Percentiles rank a stretch among this genome's conserved stretches.
Evolutionary conservation across 1,139 yeast genomes (phyloP).

Genomic region (Candida sp.): DNA sequence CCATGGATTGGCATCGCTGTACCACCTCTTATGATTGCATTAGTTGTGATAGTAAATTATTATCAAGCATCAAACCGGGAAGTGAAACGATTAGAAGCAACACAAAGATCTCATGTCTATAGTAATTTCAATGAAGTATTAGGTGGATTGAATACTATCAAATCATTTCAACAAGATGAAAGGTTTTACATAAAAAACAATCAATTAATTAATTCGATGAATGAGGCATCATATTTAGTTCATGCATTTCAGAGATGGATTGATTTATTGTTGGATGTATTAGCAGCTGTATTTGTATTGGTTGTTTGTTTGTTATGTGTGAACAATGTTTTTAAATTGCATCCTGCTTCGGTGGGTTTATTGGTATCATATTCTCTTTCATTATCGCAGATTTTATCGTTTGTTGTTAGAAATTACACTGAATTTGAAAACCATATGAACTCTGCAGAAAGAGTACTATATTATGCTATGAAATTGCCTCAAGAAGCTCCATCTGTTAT

Average conservation of each 20-base stretch:
- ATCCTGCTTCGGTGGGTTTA: constrained; percentile 70
- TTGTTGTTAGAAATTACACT: constrained; percentile 55
- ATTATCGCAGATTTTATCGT: constrained; percentile 47
- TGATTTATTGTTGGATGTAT: constrained; percentile 57
- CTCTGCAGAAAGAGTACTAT: constrained; percentile 74
- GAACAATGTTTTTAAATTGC: constrained; percentile 56
- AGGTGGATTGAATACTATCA: constrained; percentile 71
- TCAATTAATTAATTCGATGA: constrained; percentile 57
- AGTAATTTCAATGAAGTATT: constrained; percentile 76
- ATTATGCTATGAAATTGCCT: constrained; percentile 54
- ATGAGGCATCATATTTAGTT: constrained; percentile 67
- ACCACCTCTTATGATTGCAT: constrained; percentile 35
- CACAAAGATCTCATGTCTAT: constrained; percentile 71
- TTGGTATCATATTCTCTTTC: constrained; percentile 59
- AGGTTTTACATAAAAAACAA: constrained; percentile 53
- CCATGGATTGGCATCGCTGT: constrained; percentile 65
- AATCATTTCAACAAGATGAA: constrained; percentile 52
- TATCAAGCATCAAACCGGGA: constrained; percentile 78
- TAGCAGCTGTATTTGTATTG: constrained; percentile 48
- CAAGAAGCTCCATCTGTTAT: constrained; percentile 43
- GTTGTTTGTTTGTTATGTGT: constrained; percentile 61
- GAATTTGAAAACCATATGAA: constrained; percentile 83
- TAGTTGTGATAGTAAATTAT: constrained; percentile 37
- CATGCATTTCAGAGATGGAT: constrained; percentile 81
- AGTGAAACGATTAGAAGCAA: constrained; percentile 77